Base-by-base conservation (phyloP, 208 protist genomes). In the Acanthamoeba royreba region DNA sequence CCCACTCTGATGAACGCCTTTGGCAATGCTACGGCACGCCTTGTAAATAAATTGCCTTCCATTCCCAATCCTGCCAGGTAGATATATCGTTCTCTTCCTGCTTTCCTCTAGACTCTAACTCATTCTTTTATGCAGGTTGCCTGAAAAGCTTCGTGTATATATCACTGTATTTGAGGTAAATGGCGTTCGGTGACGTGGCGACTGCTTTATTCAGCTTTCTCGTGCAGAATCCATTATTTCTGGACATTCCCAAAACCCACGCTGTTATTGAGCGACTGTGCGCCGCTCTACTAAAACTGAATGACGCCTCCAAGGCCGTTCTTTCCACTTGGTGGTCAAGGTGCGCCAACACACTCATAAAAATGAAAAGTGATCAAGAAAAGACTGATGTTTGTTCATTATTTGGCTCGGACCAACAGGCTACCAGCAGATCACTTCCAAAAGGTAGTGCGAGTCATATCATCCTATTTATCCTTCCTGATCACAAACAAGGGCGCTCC, bases 371-470 rank as follows among this genome's bases (percentile, higher is more conserved):
- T 7, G 19, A 69, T 74, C 9, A 8, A 15, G 63, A 74, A 8
- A 25, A 74, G 11, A 28, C 28, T 74, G 63, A 38, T 13, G 33
- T 35, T 25, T 38, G 8, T 25, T 8, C 11, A 9, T 9, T 55
- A 9, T 19, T 25, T 19, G 19, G 13, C 13, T 25, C 19, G 49
- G 49, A 9, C 49, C 9, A 25, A 55, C n/a, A 81, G 69, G 40
- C 22, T 88, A 31, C 79, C 79, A n/a, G 79, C 49, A 47, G 79
- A 88, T 47, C 79, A 88, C 35, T 88, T 88, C 49, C 79, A 88
- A 38, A 88, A 61, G 47, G 79, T 88, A 47, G 79, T 88, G 38
- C 43, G 49, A 4, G 31, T 88, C 28, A 31, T 88, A 31, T 53
- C 43, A 4, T 28, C 11, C 22, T 61, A 61, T 22, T 47, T 88